Base-by-base conservation (phyloP, 495 filamentous ascomycete genomes). In the Neurospora pannonica region DNA sequence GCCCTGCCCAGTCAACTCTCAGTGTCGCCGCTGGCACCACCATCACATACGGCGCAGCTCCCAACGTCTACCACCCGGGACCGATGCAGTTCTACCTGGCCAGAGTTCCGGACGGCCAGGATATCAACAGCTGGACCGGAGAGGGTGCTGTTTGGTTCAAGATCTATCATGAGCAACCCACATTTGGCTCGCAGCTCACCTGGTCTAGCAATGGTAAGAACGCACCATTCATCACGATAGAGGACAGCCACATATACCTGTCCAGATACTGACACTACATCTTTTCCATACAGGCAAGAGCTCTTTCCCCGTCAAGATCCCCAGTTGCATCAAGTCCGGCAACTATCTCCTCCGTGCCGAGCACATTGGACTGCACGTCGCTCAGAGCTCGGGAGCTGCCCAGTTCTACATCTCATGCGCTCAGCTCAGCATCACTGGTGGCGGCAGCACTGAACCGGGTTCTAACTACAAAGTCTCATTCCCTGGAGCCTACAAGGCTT, bases 301-400 rank as follows among this genome's bases (percentile, higher is more conserved):
- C 31, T 74, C 81, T 31, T 79, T 81, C 74, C 19, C 73, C 15
- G 78, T 79, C 40, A 85, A 78, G 71, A 86, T 89, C 71, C 88
- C 87, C 0, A 75, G 76, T 10, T 84, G 83, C 74, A 84, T 88
- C 71, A 81, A 83, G 3, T 74, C 84, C 0, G 89, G 88, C 39
- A 81, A 87, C 74, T 91, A 91, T 73, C 86, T 91, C 21, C 79
- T 90, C 40, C 86, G 89, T 36, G 86, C 85, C 19, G 89, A 91
- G 80, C 87, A 89, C 73, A 85, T 90, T 71, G 88, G 81, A 17
- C 81, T 89, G 13, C 87, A 89, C 76, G 74, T 73, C 31, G 88
- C 87, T 10, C 74, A 74, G 42, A 76, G 77, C 9, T 73, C 76
- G 5, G 84, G 83, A 1, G 87, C 86, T 1, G 87, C 89, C 10